Conservation (phyloP, 331 rosid genomes). For the Acacia concinna region DNA sequence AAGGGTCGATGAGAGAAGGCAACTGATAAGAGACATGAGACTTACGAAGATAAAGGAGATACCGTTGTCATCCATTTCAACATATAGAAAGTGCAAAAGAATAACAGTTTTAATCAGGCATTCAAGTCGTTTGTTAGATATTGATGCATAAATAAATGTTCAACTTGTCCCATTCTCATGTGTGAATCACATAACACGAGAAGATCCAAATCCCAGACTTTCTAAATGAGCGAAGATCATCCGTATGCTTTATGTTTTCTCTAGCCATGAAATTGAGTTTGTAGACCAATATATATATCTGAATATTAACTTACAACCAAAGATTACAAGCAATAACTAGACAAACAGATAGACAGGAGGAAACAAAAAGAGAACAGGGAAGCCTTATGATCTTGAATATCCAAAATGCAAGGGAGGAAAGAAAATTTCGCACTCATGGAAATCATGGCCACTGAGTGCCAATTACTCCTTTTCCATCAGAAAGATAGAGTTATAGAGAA, state of each 20-base stretch:
- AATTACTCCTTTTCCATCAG: too few relatives aligned
- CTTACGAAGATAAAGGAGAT: too few relatives aligned
- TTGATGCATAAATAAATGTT: background rate
- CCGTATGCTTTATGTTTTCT: slow-evolving; percentile 17
- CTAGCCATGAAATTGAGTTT: slow-evolving; percentile 32
- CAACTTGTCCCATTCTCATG: background rate
- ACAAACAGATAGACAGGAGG: slow-evolving; percentile 20
- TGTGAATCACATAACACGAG: background rate
- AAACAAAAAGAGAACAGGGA: slow-evolving; percentile 1
- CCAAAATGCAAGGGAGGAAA: slow-evolving; percentile 39
- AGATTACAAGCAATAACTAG: slow-evolving; percentile 41
- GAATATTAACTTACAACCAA: slow-evolving; percentile 37
- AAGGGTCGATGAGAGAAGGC: too few relatives aligned
- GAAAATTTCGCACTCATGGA: slow-evolving; percentile 26
- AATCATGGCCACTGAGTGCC: slow-evolving; percentile 17
- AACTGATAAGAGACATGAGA: too few relatives aligned
- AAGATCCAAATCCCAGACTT: background rate
- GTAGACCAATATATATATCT: slow-evolving; percentile 36
- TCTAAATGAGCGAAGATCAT: background rate
- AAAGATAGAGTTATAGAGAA: slow-evolving; percentile 30
- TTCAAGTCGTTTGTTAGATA: too few relatives aligned
- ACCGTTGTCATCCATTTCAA: too few relatives aligned
- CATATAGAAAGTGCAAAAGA: too few relatives aligned
- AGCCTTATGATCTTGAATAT: slow-evolving; percentile 28
- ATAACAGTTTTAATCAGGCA: too few relatives aligned